Base-by-base conservation (phyloP, 768 basidiomycete genomes). In the Fibroporia radiculosa region DNA sequence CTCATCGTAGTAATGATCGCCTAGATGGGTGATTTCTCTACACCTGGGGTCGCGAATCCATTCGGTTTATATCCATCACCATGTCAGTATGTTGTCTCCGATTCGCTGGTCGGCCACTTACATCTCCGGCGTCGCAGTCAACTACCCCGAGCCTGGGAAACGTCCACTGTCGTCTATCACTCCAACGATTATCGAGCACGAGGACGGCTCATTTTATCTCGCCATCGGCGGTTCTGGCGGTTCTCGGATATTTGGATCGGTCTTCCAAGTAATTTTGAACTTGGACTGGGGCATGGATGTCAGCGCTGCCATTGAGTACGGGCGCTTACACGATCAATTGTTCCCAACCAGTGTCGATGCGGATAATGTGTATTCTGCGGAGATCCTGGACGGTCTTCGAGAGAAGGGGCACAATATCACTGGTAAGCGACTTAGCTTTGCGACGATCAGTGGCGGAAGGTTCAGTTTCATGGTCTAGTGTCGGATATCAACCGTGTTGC, bases 21-120 rank as follows among this genome's bases (percentile, higher is more conserved):
- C 3, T 43, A 82, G 76, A 88, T 91, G 86, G 89, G 92, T 50
- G 95, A 98, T 62, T 97, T 97, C 61, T 86, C 91, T 10, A 82
- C 70, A 1, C 93, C 93, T 1, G 91, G 86, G 3, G 62, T 64
- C n/a, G 76, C 89, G 5, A 95, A 96, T 54, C 78, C 70, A 2
- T 95, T 91, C 56, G 92, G 87, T 0, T 65, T 93, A 37, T 79
- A 68, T 66, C 84, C 91, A 14, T 89, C 85, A 13, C 87, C 86
- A 5, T 90, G 87, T 85, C 60, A 46, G 75, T 60, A 20, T 18
- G 16, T 8, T 35, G 6, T 35, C 34, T 8, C 34, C 34, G 34
- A 12, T 35, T 8, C 20, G 20, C 10, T 35, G 34, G 13, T 18
- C 16, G 34, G 34, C 14, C 8, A 31, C 16, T 35, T 19, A 35